Conservation (phyloP, 1,139 yeast genomes). For the Kurtzmaniella quercitrusa region DNA sequence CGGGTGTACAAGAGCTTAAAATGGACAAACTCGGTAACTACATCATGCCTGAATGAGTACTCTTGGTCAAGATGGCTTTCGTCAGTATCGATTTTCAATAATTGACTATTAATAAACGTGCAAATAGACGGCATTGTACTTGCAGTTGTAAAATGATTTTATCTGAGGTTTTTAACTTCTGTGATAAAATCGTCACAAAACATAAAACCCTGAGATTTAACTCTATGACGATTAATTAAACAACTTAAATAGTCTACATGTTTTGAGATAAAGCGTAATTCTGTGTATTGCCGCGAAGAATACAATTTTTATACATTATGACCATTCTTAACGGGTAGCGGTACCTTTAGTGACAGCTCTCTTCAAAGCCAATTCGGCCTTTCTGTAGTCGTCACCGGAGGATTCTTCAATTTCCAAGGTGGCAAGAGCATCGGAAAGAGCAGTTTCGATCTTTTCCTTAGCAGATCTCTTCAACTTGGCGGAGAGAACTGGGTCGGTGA, state of each 20-base stretch:
- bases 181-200: too few species aligned
- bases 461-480: constrained; percentile 98
- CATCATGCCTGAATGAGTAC: constrained; percentile 46
- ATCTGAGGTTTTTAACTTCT: too few species aligned
- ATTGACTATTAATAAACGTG: too few species aligned
- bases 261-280: neutral
- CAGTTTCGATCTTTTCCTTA: constrained; percentile 96
- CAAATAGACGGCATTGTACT: too few species aligned
- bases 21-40: constrained; percentile 83
- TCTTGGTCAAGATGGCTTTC: too few species aligned
- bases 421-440: constrained; percentile 97
- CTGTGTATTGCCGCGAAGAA: constrained; percentile 3
- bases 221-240: neutral
- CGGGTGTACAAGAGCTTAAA: constrained; percentile 57
- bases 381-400: constrained; percentile 95
- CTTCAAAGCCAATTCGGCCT: constrained; percentile 98
- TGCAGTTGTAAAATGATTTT: too few species aligned
- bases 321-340: constrained; percentile 81
- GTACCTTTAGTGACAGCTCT: constrained; percentile 99
- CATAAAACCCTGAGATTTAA: too few species aligned
- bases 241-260: neutral
- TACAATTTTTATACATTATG: constrained; percentile 3
- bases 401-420: constrained; percentile 97
- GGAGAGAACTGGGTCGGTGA: constrained; percentile 97
- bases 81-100: too few species aligned